Evolutionary conservation across 176 grass and related monocot species (phyloP).

Genomic region (Phragmites australis): DNA sequence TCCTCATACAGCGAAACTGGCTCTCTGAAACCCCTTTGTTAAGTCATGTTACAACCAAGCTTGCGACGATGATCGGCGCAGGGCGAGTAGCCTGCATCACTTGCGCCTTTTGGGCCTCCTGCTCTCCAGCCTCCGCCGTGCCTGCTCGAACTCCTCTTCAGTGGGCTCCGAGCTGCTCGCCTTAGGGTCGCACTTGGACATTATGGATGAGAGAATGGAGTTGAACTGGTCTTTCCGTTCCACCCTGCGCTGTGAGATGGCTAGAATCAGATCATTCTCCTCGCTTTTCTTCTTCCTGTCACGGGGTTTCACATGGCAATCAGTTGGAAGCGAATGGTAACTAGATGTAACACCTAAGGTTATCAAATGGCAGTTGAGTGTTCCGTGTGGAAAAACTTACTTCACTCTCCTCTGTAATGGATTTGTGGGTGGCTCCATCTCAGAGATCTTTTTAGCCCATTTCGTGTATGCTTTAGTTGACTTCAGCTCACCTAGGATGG

Average conservation of each 20-base stretch:
- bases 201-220: conserved; percentile 79
- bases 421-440: conserved; percentile 82
- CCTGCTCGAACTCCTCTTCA: conserved; percentile 80
- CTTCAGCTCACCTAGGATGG: conserved; percentile 66
- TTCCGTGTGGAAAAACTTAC: conserved; percentile 39
- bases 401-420: conserved; percentile 76
- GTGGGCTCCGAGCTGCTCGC: conserved; percentile 60
- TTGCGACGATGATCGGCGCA: background rate
- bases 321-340: background rate
- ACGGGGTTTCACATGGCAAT: background rate
- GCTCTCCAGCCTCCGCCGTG: conserved; percentile 65
- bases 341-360: background rate
- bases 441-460: conserved; percentile 82
- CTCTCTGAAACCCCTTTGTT: background rate
- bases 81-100: conserved; percentile 5
- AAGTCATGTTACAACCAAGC: background rate
- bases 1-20: background rate
- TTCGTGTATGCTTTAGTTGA: conserved; percentile 72
- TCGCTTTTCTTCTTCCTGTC: conserved; percentile 59
- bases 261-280: conserved; percentile 59
- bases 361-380: background rate
- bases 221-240: conserved; percentile 69
- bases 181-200: conserved; percentile 65
- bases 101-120: conserved; percentile 44
- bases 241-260: conserved; percentile 60